Conservation (phyloP, 164 flowering plant species). For the Liquidambar formosana region DNA sequence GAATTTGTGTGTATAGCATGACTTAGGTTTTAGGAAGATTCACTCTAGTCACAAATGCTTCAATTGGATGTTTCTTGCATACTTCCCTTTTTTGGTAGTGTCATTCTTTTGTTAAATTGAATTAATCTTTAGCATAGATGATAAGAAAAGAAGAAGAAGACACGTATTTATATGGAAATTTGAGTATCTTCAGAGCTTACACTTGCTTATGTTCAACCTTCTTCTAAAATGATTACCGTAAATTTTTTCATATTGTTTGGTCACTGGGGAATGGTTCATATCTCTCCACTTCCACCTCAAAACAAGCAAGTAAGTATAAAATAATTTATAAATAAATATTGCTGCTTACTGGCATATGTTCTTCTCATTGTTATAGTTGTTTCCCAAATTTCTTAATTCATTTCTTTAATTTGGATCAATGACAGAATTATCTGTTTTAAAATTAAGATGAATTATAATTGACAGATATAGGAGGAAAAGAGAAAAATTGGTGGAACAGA, state of each 20-base stretch:
- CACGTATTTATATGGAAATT: neutral
- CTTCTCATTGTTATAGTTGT: neutral
- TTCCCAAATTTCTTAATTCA: neutral
- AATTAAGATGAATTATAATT: conserved; percentile 9
- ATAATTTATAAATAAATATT: neutral
- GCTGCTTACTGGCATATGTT: neutral
- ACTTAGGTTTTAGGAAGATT: too few species aligned
- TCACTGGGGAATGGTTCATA: too few species aligned
- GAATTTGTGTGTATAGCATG: too few species aligned
- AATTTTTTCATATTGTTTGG: too few species aligned
- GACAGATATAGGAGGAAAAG: conserved; percentile 87
- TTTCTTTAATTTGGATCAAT: neutral
- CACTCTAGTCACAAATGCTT: too few species aligned
- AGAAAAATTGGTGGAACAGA: conserved; percentile 68
- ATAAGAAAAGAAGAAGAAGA: neutral
- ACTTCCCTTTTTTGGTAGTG: neutral
- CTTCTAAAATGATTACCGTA: too few species aligned
- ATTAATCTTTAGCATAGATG: neutral
- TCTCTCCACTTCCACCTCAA: too few species aligned
- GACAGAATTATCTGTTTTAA: neutral
- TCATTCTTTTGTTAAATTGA: neutral
- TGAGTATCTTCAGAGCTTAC: neutral
- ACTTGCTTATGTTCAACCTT: neutral
- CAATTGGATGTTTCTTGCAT: neutral
- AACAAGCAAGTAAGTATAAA: too few species aligned